Base-by-base conservation (phyloP, 805 yeast genomes). In the Pichia manshurica region DNA sequence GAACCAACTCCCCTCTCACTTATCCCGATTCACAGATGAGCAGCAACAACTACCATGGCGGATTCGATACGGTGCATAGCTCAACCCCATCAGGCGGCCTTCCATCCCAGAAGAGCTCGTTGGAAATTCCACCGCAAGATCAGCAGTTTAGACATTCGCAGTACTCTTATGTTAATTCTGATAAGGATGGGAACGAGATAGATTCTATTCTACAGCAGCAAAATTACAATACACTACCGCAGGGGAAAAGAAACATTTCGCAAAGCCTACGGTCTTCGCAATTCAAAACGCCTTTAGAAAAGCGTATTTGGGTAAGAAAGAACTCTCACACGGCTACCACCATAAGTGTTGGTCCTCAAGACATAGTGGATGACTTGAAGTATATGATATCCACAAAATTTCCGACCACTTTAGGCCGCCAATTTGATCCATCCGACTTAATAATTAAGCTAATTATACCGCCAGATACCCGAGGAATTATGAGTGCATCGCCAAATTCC, bases 361-460 rank as follows among this genome's bases (percentile, higher is more conserved):
- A 86, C 59, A 73, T 89, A 1, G 75, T 90, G 5, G 98, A 90
- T 63, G 96, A 91, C 63, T 69, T 90, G 56, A 90, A 90, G 58
- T 67, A 73, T 10, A 73, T 79, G 50, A 73, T 90, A 1, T 64
- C 81, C 33, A 67, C 67, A 39, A 85, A 82, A 56, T 84, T 76
- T 62, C 85, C 95, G 46, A 79, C 84, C 50, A 74, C 87, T 2
- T 59, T 84, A 47, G 85, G 81, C 3, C 62, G 76, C 51, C 61
- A 69, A 40, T 75, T 73, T 58, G 88, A 88, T 67, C 81, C 95
- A 8, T 79, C 95, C 10, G 87, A 86, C 60, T 49, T 83, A 53
- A 47, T 70, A 16, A 61, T 80, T 50, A 59, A 59, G 42, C 29
- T 63, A 28, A 61, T 58, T 17, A 4, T 61, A 13, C 53, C 58